Conservation (phyloP, 805 yeast species). For the Zygoascus biomembranicola region DNA sequence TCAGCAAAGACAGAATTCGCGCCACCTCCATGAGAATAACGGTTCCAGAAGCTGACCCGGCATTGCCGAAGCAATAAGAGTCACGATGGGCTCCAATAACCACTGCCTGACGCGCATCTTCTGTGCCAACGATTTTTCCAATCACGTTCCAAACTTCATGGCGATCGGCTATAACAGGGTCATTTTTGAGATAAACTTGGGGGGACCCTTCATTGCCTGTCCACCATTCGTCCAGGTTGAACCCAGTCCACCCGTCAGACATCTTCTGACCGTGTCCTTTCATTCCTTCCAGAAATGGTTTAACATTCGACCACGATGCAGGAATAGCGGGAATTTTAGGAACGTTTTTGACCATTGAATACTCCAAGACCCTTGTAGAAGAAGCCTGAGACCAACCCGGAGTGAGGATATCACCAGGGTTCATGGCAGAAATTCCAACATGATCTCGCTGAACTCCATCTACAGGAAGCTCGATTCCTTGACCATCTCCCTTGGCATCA, state of each 20-base stretch:
- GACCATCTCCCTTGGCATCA: slow-evolving; percentile 23
- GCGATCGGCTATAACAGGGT: slow-evolving; percentile 36
- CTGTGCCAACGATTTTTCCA: slow-evolving; percentile 71
- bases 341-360: slow-evolving; percentile 46
- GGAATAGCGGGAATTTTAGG: slow-evolving; percentile 75
- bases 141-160: slow-evolving; percentile 74
- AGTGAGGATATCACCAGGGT: slow-evolving; percentile 70
- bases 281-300: slow-evolving; percentile 32
- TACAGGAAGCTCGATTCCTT: slow-evolving; percentile 30
- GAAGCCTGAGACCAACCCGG: slow-evolving; percentile 63
- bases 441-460: slow-evolving; percentile 42
- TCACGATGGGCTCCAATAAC: slow-evolving; percentile 82
- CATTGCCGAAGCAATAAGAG: slow-evolving; percentile 66
- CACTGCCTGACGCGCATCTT: slow-evolving; percentile 64
- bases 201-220: slow-evolving; percentile 30
- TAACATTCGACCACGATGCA: slow-evolving; percentile 65
- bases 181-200: slow-evolving; percentile 29
- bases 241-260: slow-evolving; percentile 22
- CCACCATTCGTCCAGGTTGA: slow-evolving; percentile 34
- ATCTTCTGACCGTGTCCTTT: slow-evolving; percentile 34
- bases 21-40: slow-evolving; percentile 63
- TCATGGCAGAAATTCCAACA: slow-evolving; percentile 28
- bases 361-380: slow-evolving; percentile 32
- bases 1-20: slow-evolving; percentile 56
- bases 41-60: slow-evolving; percentile 66